These are phyloP conservation scores for Barnettozyma hawaiiensis DNA, from an alignment of 1,139 yeast genomes.

Conservation along the genomic window DNA sequence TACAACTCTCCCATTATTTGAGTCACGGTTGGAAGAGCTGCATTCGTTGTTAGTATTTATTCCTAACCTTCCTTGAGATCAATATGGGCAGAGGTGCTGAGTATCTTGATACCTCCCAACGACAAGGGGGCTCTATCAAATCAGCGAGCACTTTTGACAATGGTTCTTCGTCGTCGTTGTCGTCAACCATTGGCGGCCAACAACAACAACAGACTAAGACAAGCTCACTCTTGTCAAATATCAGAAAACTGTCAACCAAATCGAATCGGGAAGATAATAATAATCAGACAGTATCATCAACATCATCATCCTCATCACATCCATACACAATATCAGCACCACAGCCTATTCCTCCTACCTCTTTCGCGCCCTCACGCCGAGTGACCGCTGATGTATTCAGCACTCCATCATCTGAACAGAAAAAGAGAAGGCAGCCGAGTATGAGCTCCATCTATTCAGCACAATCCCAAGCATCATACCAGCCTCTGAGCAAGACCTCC, in stretches of 20 bases:
- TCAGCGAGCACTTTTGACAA: slow-evolving; percentile 1
- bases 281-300: no score
- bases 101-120: slow-evolving; percentile 13
- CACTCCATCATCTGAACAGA: slow-evolving; percentile 3
- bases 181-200: no score
- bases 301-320: slow-evolving; percentile 5
- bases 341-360: slow-evolving; percentile 13
- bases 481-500: slow-evolving; percentile 21
- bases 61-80: background rate
- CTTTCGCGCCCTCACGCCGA: slow-evolving; percentile 1
- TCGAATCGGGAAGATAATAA: slow-evolving; percentile 7
- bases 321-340: slow-evolving; percentile 14
- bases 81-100: slow-evolving; percentile 17
- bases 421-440: slow-evolving; percentile 20
- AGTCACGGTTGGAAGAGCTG: background rate
- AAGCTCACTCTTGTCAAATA: slow-evolving; percentile 23
- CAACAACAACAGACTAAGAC: slow-evolving; percentile 6
- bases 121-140: slow-evolving; percentile 11
- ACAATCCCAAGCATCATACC: slow-evolving; percentile 20
- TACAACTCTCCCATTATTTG: no score
- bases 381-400: slow-evolving; percentile 3
- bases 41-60: background rate
- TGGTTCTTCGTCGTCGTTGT: no score
- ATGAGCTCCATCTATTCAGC: slow-evolving; percentile 20
- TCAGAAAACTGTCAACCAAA: slow-evolving; percentile 24